phyloP scores from a whole-genome alignment of 176 grass and related monocot species.

The Ampelocalamus luodianensis region DNA sequence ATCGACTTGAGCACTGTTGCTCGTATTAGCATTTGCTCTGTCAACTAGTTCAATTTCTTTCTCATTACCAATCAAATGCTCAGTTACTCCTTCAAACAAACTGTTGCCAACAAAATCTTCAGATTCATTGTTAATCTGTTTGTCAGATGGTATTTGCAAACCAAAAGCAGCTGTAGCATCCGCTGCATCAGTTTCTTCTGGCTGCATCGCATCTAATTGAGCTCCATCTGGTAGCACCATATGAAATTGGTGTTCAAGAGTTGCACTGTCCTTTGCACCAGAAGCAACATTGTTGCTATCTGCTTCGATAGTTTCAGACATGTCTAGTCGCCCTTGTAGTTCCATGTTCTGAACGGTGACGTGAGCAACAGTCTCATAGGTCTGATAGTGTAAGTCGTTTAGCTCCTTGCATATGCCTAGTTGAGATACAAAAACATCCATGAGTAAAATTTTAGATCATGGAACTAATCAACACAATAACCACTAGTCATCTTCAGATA shows the following conservation, averaged over 20 bases:
- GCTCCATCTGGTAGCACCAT: conserved; percentile 34
- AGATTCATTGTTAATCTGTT: conserved; percentile 35
- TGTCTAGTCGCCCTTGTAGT: conserved; percentile 21
- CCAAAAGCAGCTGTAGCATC: conserved; percentile 26
- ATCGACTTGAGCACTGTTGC: conserved; percentile 38
- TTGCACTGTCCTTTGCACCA: conserved; percentile 35
- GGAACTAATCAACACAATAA: background rate
- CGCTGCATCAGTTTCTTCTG: conserved; percentile 23
- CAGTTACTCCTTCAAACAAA: conserved; percentile 34
- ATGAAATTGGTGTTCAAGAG: conserved; percentile 38
- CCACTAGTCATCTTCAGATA: conserved; percentile 27
- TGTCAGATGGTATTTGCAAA: conserved; percentile 38
- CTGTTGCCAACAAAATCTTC: conserved; percentile 39
- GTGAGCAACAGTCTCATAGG: conserved; percentile 50
- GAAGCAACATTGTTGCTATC: conserved; percentile 32
- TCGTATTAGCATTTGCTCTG: conserved; percentile 19
- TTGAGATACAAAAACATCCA: conserved; percentile 37
- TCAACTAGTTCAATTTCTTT: conserved; percentile 40
- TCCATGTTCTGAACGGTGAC: conserved; percentile 38
- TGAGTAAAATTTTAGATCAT: background rate
- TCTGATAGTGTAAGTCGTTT: conserved; percentile 53
- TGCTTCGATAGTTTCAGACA: conserved; percentile 40
- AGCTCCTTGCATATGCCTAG: conserved; percentile 73
- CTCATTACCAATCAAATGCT: conserved; percentile 28
- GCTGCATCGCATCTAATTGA: conserved; percentile 15